phyloP scores from a whole-genome alignment of 2,329 filamentous ascomycete genomes.

The Ilyonectria sp. region DNA sequence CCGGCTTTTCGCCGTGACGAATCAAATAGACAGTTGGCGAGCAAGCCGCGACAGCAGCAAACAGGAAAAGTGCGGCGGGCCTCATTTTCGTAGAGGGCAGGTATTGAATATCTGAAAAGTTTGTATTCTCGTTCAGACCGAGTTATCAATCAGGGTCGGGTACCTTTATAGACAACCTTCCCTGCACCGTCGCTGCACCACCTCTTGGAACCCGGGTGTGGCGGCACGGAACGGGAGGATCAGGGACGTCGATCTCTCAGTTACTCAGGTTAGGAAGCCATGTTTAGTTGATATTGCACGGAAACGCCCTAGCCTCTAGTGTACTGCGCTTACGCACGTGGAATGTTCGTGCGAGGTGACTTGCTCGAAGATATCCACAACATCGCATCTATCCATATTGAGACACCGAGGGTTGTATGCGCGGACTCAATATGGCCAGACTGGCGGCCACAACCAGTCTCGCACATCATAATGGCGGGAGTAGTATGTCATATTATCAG shows the following conservation, averaged over 20 bases:
- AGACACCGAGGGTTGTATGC: not conserved
- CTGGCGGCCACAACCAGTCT: not conserved
- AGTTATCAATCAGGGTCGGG: not conserved
- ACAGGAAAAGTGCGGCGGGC: slow-evolving; percentile 31
- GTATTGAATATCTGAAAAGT: not conserved
- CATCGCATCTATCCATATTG: slow-evolving; percentile 1
- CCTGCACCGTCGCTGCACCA: not conserved
- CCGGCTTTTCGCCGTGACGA: slow-evolving; percentile 75
- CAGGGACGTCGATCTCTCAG: slow-evolving; percentile 6
- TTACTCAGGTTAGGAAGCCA: not conserved
- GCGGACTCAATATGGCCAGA: not conserved
- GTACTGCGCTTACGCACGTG: slow-evolving; percentile 2
- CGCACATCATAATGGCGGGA: not conserved
- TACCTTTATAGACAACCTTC: slow-evolving; percentile 3
- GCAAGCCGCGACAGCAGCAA: slow-evolving; percentile 40
- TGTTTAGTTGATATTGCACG: not conserved
- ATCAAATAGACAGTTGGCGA: slow-evolving; percentile 73
- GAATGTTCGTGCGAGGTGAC: not conserved
- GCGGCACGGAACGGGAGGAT: slow-evolving; percentile 11
- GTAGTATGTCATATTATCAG: not conserved
- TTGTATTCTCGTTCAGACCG: not conserved
- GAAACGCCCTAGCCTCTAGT: not conserved
- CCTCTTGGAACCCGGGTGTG: not conserved
- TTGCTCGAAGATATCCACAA: not conserved
- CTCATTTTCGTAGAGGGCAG: slow-evolving; percentile 38